Percentiles rank a stretch among this genome's conserved stretches.
phyloP scores from a whole-genome alignment of 75 land plant genomes.

The Selaginella moellendorffii region DNA sequence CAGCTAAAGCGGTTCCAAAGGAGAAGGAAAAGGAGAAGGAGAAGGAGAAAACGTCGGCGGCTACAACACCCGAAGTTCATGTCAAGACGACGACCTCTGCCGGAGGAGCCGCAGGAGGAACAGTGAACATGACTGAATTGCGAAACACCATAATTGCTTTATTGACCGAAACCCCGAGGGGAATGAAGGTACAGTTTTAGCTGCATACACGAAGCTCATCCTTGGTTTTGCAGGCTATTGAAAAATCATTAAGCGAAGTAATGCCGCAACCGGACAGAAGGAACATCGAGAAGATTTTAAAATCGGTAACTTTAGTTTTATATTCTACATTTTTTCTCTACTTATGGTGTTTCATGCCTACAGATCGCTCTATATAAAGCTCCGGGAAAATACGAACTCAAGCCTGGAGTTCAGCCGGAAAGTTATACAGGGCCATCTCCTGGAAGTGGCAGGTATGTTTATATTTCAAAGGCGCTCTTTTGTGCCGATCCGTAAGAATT shows the following conservation, averaged over 20 bases:
- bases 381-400: conserved; percentile 71
- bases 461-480: too few relatives aligned
- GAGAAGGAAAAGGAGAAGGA: conserved; percentile 12
- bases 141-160: conserved; percentile 44
- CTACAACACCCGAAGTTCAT: neutral
- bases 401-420: conserved; percentile 43
- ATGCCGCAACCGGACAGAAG: conserved; percentile 46
- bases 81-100: conserved; percentile 3
- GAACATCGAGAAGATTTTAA: conserved; percentile 48
- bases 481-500: neutral
- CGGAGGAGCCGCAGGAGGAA: conserved; percentile 24
- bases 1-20: neutral
- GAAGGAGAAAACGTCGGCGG: too few relatives aligned
- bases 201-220: neutral
- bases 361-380: conserved; percentile 79
- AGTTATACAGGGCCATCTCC: conserved; percentile 35
- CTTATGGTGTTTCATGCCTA: conserved; percentile 7
- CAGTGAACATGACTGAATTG: conserved; percentile 32
- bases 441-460: conserved; percentile 61
- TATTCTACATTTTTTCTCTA: conserved; percentile 8
- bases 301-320: conserved; percentile 38
- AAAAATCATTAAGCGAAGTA: conserved; percentile 72
- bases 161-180: conserved; percentile 60
- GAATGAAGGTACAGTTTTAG: conserved; percentile 59
- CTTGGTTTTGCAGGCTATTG: conserved; percentile 39